A percentile compares a stretch with the other conserved stretches of the same genome.
Evolutionary conservation across 2,329 filamentous ascomycete species (phyloP).

Genomic region (Sphaerulina vaccinii): DNA sequence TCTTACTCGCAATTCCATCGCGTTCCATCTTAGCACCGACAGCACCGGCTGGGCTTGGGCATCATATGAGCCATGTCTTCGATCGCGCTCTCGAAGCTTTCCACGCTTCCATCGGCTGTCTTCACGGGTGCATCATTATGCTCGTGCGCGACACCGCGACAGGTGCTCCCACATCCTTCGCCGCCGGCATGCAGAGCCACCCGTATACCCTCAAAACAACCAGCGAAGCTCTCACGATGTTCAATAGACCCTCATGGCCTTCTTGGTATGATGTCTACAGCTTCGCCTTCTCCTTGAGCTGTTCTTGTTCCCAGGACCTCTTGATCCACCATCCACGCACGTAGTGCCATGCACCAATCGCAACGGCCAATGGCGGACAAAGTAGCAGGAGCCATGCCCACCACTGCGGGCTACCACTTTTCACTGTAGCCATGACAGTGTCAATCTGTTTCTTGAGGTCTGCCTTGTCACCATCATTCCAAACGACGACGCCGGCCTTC

Average conservation of each 20-base stretch:
- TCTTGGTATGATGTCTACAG: conserved; percentile 41
- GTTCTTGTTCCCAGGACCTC: conserved; percentile 65
- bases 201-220: too few species aligned
- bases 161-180: not conserved
- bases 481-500: conserved; percentile 73
- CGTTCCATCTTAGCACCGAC: too few species aligned
- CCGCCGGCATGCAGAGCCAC: not conserved
- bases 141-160: not conserved
- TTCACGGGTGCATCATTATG: not conserved
- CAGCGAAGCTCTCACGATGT: not conserved
- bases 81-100: conserved; percentile 2
- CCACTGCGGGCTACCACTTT: conserved; percentile 67
- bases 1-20: conserved; percentile 1
- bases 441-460: conserved; percentile 68
- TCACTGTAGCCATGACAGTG: conserved; percentile 63
- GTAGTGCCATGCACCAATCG: conserved; percentile 68
- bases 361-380: conserved; percentile 72
- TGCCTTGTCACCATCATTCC: conserved; percentile 79
- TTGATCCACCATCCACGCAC: conserved; percentile 70
- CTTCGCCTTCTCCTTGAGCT: conserved; percentile 58
- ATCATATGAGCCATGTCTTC: not conserved
- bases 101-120: conserved; percentile 1
- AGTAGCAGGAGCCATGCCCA: conserved; percentile 72
- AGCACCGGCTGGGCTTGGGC: not conserved
- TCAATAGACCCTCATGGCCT: not conserved